Evolutionary conservation across 768 basidiomycete genomes (phyloP), one percentile per base, ranked within the genome.

Genomic region (Calocybe gangraenosa): DNA sequence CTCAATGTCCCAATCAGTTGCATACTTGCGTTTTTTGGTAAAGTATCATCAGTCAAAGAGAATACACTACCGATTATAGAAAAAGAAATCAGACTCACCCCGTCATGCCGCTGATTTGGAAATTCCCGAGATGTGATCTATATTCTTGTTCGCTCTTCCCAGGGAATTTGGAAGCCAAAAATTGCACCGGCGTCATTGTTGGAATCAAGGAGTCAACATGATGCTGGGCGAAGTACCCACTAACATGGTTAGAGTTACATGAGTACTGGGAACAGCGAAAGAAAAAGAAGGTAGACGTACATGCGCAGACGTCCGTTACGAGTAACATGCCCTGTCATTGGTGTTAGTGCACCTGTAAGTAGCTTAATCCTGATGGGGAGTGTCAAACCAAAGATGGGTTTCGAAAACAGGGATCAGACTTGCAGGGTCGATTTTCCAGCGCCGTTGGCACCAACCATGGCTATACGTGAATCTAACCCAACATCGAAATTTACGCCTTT

Each of bases 101-200:
- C 1, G 93, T 95, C 81, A 95, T 84, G 34, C 93, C 92, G 49
- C 90, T 96, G 57, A 97, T 95, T 56, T 96, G 94, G 71, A 98
- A 96, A 47, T 94, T 92, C 5, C 95, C 96, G 10, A 99, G 74
- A 67, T 98, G 96, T n/a, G 68, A 64, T 50, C 96, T 78, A 63
- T 98, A 98, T 62, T 97, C 96, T 64, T 97, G 95, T 65, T 98
- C 96, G 5, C 78, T 91, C 66, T 85, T 87, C 0, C 96, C 95
- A 1, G 96, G 96, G 73, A 88, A 97, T 58, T 80, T 89, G 18
- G 83, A 81, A 11, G 92, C 91, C 22, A 99, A 70, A 70, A 96
- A 97, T 56, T 90, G 87, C 8, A 98, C 96, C 0, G 95, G 90
- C n/a, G 82, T 84, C 80, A 96, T 78, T 3, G 74, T 74, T 1